phyloP scores from a whole-genome alignment of 2,329 filamentous ascomycete species.

The Nothophoma quercina region DNA sequence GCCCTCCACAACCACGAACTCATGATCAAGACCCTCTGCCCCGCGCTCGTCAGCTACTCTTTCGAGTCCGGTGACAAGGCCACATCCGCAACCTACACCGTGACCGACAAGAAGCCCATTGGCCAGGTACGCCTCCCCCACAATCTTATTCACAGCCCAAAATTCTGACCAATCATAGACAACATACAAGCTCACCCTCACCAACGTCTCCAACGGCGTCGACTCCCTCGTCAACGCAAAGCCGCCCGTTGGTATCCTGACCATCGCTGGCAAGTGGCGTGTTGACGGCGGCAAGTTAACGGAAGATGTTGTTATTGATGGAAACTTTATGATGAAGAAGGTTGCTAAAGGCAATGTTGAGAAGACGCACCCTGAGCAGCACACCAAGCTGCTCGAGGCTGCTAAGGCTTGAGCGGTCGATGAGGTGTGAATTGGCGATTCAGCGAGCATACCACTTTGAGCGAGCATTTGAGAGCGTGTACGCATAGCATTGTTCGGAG shows the following conservation, averaged over 20 bases:
- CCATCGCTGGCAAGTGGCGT: conserved; percentile 50
- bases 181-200: conserved; percentile 53
- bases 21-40: conserved; percentile 51
- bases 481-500: conserved; percentile 4
- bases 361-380: conserved; percentile 51
- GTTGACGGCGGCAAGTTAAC: conserved; percentile 40
- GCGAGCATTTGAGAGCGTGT: conserved; percentile 1
- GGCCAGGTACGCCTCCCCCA: conserved; percentile 38
- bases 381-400: conserved; percentile 44
- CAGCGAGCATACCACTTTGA: conserved; percentile 2
- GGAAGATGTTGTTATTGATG: conserved; percentile 53
- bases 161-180: conserved; percentile 29
- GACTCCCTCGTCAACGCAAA: conserved; percentile 51
- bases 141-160: not conserved
- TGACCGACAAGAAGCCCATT: conserved; percentile 52
- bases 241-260: conserved; percentile 49
- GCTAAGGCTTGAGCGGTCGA: conserved; percentile 16
- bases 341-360: conserved; percentile 52
- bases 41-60: conserved; percentile 43
- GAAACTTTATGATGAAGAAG: conserved; percentile 54
- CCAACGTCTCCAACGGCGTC: conserved; percentile 44
- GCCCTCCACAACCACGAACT: conserved; percentile 51
- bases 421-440: not conserved
- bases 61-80: conserved; percentile 44
- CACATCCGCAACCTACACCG: conserved; percentile 41